Percentiles rank a stretch among this genome's conserved stretches.
Evolutionary conservation across 2,329 filamentous ascomycete species (phyloP).

Genomic region (Orbilia javanica): DNA sequence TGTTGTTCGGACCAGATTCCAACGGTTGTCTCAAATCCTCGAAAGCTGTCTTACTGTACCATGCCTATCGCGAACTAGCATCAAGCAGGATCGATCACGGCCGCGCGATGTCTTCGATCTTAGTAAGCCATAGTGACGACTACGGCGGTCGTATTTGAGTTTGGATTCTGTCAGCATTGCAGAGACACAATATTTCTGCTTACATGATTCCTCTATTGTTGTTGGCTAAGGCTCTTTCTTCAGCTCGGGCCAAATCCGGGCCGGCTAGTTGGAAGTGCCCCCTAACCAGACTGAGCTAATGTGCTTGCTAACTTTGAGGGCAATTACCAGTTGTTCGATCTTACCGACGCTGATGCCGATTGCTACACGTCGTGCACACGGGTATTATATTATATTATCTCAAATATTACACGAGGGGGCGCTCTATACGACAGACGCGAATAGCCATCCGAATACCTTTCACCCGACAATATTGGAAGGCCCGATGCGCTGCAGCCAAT

Average conservation of each 20-base stretch:
- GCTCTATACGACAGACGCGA: not conserved
- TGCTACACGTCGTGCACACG: not conserved
- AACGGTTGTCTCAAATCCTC: slow-evolving; percentile 29
- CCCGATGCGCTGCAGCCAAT: not conserved
- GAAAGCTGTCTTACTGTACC: slow-evolving; percentile 4
- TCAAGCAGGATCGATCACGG: too few relatives aligned
- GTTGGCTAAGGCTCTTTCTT: slow-evolving; percentile 9
- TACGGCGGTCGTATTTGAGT: not conserved
- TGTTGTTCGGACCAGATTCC: slow-evolving; percentile 32
- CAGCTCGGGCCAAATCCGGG: not conserved
- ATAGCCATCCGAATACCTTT: not conserved
- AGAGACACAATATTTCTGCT: slow-evolving; percentile 2
- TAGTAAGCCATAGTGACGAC: slow-evolving; percentile 1
- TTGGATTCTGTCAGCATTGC: slow-evolving; percentile 11
- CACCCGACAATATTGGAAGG: not conserved
- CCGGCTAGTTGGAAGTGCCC: too few relatives aligned
- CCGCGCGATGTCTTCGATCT: not conserved
- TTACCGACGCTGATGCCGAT: slow-evolving; percentile 4
- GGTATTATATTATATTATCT: not conserved
- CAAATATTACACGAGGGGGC: slow-evolving; percentile 3
- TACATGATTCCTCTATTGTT: slow-evolving; percentile 13
- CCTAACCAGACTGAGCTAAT: too few relatives aligned
- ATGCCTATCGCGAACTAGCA: not conserved
- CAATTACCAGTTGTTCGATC: too few relatives aligned
- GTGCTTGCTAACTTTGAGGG: too few relatives aligned